Evolutionary conservation across 1,284 basidiomycete species (phyloP).

Genomic region (Apiotrichum laibachii): DNA sequence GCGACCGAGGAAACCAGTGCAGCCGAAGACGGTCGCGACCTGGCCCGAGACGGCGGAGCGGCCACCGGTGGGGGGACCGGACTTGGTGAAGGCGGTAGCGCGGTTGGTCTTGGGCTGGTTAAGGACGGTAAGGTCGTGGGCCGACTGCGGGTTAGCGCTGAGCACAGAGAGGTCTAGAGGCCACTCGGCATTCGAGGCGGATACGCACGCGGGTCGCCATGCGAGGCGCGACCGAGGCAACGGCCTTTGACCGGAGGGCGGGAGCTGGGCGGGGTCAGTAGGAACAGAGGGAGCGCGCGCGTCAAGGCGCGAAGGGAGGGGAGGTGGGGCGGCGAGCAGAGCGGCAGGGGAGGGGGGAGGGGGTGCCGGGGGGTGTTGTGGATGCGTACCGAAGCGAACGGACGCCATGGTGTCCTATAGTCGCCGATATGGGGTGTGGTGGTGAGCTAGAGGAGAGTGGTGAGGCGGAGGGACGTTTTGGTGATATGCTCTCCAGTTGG

Average conservation of each 20-base stretch:
- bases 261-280: slow-evolving; percentile 26
- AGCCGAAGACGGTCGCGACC: slow-evolving; percentile 93
- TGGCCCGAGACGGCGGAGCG: slow-evolving; percentile 85
- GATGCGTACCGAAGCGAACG: slow-evolving; percentile 29
- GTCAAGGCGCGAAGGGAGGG: neutral
- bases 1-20: slow-evolving; percentile 90
- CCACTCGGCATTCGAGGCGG: neutral
- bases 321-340: neutral
- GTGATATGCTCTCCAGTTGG: slow-evolving; percentile 14
- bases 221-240: slow-evolving; percentile 18
- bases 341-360: neutral
- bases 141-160: slow-evolving; percentile 28
- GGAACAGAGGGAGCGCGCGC: neutral
- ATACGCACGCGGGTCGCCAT: slow-evolving; percentile 19
- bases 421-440: slow-evolving; percentile 6
- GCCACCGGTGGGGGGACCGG: slow-evolving; percentile 68
- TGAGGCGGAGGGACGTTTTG: slow-evolving; percentile 9
- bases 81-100: slow-evolving; percentile 64
- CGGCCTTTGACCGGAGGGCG: slow-evolving; percentile 32
- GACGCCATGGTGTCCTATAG: slow-evolving; percentile 32
- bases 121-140: slow-evolving; percentile 46
- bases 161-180: neutral
- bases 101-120: slow-evolving; percentile 31
- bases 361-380: neutral
- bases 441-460: slow-evolving; percentile 4